A percentile compares a stretch with the other conserved stretches of the same genome.
Evolutionary conservation across 208 protist species (phyloP).

Genomic region (Trypanosoma vivax): DNA sequence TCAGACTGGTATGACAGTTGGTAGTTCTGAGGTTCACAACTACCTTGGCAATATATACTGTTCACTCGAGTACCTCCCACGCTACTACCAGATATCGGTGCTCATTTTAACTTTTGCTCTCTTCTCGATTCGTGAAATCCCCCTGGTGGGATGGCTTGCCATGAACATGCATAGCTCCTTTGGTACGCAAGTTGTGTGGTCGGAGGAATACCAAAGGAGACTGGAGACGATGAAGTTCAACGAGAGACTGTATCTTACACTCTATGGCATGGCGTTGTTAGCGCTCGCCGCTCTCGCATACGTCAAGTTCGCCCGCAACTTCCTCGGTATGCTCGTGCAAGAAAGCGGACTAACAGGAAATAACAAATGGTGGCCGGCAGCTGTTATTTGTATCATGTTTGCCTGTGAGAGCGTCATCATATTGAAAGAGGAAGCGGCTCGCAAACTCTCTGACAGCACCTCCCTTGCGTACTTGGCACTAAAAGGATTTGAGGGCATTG

Average conservation of each 20-base stretch:
- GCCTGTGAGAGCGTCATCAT: constrained; percentile 17
- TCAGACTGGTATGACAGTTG: neutral
- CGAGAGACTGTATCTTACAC: constrained; percentile 76
- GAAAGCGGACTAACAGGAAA: constrained; percentile 27
- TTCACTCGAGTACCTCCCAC: constrained; percentile 72
- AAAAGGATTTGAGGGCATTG: constrained; percentile 35
- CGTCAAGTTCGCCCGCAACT: constrained; percentile 45
- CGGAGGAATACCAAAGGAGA: constrained; percentile 51
- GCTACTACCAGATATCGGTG: constrained; percentile 75
- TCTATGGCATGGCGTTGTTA: constrained; percentile 71
- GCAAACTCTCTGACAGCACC: constrained; percentile 19
- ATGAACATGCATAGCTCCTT: constrained; percentile 74
- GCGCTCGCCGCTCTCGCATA: constrained; percentile 37
- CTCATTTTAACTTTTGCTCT: constrained; percentile 59
- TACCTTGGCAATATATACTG: constrained; percentile 63
- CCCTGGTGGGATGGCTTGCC: constrained; percentile 62
- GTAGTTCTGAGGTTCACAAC: constrained; percentile 1
- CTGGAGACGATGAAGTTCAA: constrained; percentile 80
- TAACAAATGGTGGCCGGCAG: constrained; percentile 16
- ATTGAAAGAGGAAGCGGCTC: constrained; percentile 16
- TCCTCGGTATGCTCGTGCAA: constrained; percentile 27
- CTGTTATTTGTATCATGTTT: constrained; percentile 10
- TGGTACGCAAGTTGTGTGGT: constrained; percentile 70
- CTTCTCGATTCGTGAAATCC: constrained; percentile 62
- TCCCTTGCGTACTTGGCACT: constrained; percentile 24